Percentiles rank a stretch among this genome's conserved stretches.
Evolutionary conservation across 441 rosid species (phyloP).

Genomic region (Codiaeum variegatum): DNA sequence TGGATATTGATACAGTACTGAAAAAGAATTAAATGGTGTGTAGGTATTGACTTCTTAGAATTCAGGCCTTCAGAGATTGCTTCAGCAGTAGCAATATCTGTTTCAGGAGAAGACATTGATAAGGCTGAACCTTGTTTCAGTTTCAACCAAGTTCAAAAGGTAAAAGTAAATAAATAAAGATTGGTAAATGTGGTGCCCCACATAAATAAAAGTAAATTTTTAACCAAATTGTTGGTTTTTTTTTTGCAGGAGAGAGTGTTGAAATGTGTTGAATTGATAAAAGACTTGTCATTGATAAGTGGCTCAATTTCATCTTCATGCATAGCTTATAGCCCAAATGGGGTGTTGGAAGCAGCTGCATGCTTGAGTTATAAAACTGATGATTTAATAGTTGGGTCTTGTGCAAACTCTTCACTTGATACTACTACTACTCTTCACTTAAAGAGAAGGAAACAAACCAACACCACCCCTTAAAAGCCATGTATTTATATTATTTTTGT

Average conservation of each 20-base stretch:
- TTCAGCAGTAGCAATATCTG: constrained; percentile 59
- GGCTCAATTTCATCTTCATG: constrained; percentile 19
- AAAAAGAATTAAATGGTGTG: constrained; percentile 31
- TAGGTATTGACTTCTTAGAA: constrained; percentile 61
- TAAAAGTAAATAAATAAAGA: constrained; percentile 13
- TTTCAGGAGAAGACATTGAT: constrained; percentile 37
- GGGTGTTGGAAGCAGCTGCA: constrained; percentile 54
- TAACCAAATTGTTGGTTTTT: too few species aligned
- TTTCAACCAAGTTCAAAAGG: constrained; percentile 44
- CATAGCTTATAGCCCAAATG: constrained; percentile 54
- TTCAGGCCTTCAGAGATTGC: constrained; percentile 72
- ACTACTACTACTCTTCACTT: constrained; percentile 38
- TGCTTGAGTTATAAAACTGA: constrained; percentile 58
- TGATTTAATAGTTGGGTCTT: constrained; percentile 37
- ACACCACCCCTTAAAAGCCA: not conserved
- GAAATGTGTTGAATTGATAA: constrained; percentile 38
- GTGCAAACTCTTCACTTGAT: constrained; percentile 35
- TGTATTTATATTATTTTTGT: constrained; percentile 8
- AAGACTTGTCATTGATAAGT: constrained; percentile 30
- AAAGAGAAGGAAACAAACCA: constrained; percentile 49
- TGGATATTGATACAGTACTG: constrained; percentile 23
- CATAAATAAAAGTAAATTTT: constrained; percentile 11
- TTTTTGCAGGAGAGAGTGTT: constrained; percentile 45
- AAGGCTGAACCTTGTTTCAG: constrained; percentile 38
- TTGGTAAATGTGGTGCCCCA: constrained; percentile 14